Conservation (phyloP, 2,329 filamentous ascomycete genomes). For the Colletotrichum viniferum region DNA sequence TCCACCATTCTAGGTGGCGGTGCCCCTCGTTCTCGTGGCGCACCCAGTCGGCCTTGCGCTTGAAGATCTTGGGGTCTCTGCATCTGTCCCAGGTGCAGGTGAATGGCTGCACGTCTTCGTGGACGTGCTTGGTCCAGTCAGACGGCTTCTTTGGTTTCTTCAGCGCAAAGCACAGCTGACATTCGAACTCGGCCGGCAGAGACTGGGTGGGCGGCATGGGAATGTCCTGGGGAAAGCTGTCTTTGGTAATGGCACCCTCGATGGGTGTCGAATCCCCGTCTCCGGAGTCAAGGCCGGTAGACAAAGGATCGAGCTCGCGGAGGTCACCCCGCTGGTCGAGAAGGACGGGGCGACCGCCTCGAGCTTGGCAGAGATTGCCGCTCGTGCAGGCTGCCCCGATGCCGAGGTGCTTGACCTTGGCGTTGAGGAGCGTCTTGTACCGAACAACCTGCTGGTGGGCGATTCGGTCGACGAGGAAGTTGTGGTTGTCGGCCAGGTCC, state of each 20-base stretch:
- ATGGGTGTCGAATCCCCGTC: slow-evolving; percentile 71
- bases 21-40: slow-evolving; percentile 93
- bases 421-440: slow-evolving; percentile 77
- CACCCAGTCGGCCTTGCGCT: slow-evolving; percentile 95
- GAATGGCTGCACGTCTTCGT: slow-evolving; percentile 92
- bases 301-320: slow-evolving; percentile 61
- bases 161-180: slow-evolving; percentile 81
- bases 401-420: slow-evolving; percentile 72
- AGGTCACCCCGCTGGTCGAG: slow-evolving; percentile 65
- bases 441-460: slow-evolving; percentile 80
- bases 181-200: slow-evolving; percentile 88
- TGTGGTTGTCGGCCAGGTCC: slow-evolving; percentile 58
- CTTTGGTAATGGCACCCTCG: slow-evolving; percentile 72
- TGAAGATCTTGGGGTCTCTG: slow-evolving; percentile 87
- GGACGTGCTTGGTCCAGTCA: slow-evolving; percentile 96
- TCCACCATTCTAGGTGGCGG: slow-evolving; percentile 90
- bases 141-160: slow-evolving; percentile 91
- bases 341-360: slow-evolving; percentile 68
- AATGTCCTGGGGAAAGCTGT: slow-evolving; percentile 81
- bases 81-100: slow-evolving; percentile 89
- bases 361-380: slow-evolving; percentile 65
- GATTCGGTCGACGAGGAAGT: slow-evolving; percentile 78
- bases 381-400: slow-evolving; percentile 66
- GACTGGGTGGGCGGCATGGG: slow-evolving; percentile 78
- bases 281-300: slow-evolving; percentile 46